Evolutionary conservation across 805 yeast genomes (phyloP).

Genomic region (Wickerhamiella brachini): DNA sequence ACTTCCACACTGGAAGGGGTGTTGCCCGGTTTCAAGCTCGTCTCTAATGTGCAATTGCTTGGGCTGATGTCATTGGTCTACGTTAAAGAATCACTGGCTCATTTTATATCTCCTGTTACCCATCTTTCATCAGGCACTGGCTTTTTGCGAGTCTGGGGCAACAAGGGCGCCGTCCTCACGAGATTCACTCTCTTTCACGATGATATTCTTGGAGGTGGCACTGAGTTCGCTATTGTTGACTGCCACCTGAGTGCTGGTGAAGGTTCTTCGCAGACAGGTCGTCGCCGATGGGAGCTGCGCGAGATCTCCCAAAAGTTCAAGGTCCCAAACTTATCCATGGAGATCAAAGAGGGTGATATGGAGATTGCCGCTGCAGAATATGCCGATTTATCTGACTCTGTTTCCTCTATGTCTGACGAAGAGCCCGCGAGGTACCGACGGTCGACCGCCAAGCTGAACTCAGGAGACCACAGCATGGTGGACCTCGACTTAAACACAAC

Average conservation of each 20-base stretch:
- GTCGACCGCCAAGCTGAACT: slow-evolving; percentile 26
- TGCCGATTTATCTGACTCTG: background rate
- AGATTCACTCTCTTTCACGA: slow-evolving; percentile 26
- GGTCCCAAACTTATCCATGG: slow-evolving; percentile 15
- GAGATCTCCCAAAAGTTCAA: slow-evolving; percentile 26
- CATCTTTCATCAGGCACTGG: slow-evolving; percentile 42
- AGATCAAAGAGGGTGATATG: slow-evolving; percentile 10
- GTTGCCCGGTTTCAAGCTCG: slow-evolving; percentile 23
- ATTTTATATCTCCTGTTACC: slow-evolving; percentile 29
- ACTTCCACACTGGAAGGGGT: slow-evolving; percentile 15
- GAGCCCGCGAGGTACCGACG: slow-evolving; percentile 21
- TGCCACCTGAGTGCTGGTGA: slow-evolving; percentile 39
- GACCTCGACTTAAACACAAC: too few species aligned
- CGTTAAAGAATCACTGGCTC: slow-evolving; percentile 22
- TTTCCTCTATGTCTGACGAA: background rate
- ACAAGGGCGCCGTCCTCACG: slow-evolving; percentile 44
- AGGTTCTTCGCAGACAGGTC: slow-evolving; percentile 23
- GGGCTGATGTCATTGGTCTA: slow-evolving; percentile 39
- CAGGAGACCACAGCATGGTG: background rate
- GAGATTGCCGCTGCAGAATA: slow-evolving; percentile 11
- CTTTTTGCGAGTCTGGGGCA: slow-evolving; percentile 42
- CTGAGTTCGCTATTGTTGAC: slow-evolving; percentile 29
- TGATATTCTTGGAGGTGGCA: slow-evolving; percentile 19
- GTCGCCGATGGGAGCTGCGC: slow-evolving; percentile 33
- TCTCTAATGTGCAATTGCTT: slow-evolving; percentile 35